Evolutionary conservation across 1,284 basidiomycete species (phyloP).

Genomic region (Trametes sp.): DNA sequence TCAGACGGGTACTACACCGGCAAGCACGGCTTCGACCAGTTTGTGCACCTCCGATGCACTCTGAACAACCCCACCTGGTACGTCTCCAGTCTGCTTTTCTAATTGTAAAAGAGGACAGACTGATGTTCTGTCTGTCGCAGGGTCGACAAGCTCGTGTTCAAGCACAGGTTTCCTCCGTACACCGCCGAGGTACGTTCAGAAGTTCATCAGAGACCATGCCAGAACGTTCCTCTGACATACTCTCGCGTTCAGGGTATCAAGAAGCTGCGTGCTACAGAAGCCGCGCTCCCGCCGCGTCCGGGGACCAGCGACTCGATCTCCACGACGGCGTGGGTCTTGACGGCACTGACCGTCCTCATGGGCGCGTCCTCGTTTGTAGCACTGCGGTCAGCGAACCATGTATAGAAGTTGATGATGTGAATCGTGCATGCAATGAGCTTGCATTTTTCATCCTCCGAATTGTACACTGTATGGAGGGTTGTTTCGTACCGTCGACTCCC

Average conservation of each 20-base stretch:
- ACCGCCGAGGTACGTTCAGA: conserved; percentile 28
- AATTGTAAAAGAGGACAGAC: neutral
- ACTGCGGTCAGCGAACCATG: neutral
- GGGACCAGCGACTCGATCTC: neutral
- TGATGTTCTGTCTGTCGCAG: conserved; percentile 42
- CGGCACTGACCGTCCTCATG: neutral
- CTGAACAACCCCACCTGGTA: conserved; percentile 71
- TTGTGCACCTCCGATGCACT: conserved; percentile 71
- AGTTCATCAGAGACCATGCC: too few relatives aligned
- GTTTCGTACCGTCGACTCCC: too few relatives aligned
- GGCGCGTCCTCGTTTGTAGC: conserved; percentile 4
- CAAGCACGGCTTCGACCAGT: conserved; percentile 72
- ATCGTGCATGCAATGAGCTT: neutral
- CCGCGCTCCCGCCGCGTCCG: conserved; percentile 7
- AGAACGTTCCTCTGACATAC: neutral
- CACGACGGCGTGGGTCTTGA: neutral
- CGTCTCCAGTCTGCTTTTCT: neutral
- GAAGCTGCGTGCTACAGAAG: conserved; percentile 2
- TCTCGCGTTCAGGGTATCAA: neutral
- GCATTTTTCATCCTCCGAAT: too few relatives aligned
- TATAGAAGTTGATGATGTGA: too few relatives aligned
- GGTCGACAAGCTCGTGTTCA: conserved; percentile 58
- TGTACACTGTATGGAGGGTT: too few relatives aligned
- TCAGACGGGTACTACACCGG: conserved; percentile 69
- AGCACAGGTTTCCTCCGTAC: conserved; percentile 72